Base-by-base conservation (phyloP, 768 basidiomycete genomes). In the Lactifluus pinguis region DNA sequence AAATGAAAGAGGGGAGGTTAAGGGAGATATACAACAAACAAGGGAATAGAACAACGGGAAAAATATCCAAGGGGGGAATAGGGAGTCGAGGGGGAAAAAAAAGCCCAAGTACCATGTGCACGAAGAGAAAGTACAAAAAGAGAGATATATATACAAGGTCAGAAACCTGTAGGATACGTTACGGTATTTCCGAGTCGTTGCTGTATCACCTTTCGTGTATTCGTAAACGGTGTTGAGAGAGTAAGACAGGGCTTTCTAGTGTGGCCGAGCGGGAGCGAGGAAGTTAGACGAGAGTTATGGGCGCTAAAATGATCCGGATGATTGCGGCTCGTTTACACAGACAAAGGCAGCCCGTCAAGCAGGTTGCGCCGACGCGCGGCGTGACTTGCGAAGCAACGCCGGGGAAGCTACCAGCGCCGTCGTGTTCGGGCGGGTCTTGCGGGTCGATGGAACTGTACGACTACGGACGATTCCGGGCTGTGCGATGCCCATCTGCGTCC, bases 371-470 rank as follows among this genome's bases (percentile, higher is more conserved):
- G 64, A 65, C 56, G 50, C 55, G 21, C 64, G 62, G 6, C 64
- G 64, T 48, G 51, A 41, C 47, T 64, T 60, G 25, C 55, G 60
- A 11, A 65, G n/a, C 54, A 65, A 54, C 49, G 29, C 53, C 19
- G 45, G 45, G 21, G 45, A 0, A 15, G 17, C 55, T 17, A 9
- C 49, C 49, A 21, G 30, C 8, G 8, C 15, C 44, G 11, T 17
- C 1, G 50, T 17, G 4, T 2, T 42, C 6, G 45, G 5, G 4
- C 56, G 61, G 4, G 47, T 39, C 38, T 58, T 62, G 14, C 74
- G 70, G 42, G 79, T 67, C 42, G 79, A 76, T 1, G 87, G 87
- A 49, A 90, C 57, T 41, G 87, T 90, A 58, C 82, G 79, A 68
- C 87, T 87, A 29, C 87, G 77, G 52, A 74, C 76, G 29, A 86